phyloP scores from a whole-genome alignment of 108 stramenopile species.

The Seminavis robusta region DNA sequence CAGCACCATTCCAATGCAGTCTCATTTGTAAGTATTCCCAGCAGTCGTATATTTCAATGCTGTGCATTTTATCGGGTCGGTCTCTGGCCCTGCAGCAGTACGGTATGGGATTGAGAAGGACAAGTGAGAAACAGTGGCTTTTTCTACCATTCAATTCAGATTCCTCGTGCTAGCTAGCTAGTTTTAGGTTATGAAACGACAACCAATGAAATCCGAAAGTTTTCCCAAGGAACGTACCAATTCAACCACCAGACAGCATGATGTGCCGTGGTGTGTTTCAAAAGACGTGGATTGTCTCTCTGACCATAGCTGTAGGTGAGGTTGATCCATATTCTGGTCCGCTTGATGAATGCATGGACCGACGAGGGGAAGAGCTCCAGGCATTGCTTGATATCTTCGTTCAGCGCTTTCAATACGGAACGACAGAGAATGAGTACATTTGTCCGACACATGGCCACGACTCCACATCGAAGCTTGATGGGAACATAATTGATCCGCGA shows the following conservation, averaged over 20 bases:
- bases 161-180: too few species aligned
- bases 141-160: background rate
- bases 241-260: constrained; percentile 68
- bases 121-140: background rate
- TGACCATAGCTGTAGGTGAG: constrained; percentile 58
- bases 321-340: constrained; percentile 78
- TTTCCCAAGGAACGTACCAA: constrained; percentile 20
- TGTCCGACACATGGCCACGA: constrained; percentile 47
- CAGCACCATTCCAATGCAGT: constrained; percentile 79
- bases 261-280: constrained; percentile 74
- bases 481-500: constrained; percentile 41
- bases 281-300: constrained; percentile 32
- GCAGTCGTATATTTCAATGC: constrained; percentile 80
- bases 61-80: constrained; percentile 52
- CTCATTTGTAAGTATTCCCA: constrained; percentile 65
- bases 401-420: constrained; percentile 43
- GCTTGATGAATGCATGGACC: constrained; percentile 46
- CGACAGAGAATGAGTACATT: constrained; percentile 56
- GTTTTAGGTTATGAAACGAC: too few species aligned
- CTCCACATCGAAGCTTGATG: constrained; percentile 49
- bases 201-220: background rate
- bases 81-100: constrained; percentile 57
- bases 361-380: constrained; percentile 56
- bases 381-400: constrained; percentile 51
- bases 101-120: background rate